Base-by-base conservation (phyloP, 2,329 filamentous ascomycete genomes). In the Coniochaeta hoffmannii region DNA sequence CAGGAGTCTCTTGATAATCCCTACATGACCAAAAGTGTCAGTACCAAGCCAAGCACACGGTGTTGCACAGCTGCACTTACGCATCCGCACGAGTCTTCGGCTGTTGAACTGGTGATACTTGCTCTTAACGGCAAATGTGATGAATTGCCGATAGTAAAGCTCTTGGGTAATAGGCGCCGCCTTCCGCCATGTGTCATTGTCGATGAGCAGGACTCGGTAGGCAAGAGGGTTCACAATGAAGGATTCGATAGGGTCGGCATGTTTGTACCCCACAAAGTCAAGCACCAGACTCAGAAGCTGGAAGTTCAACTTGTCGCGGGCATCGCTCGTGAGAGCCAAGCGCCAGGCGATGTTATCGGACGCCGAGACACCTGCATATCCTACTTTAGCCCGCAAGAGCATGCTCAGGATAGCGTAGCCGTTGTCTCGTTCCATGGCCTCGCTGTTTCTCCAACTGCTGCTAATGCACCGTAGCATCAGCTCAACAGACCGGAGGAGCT, bases 211-310 rank as follows among this genome's bases (percentile, higher is more conserved):
- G 32, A 96, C 87, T 49, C 94, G 86, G 70, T 97, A 99, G 4
- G 93, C 94, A 59, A 99, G 79, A 0, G 94, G 93, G 64, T 99
- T 99, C 62, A 96, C 89, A 66, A 99, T 95, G 63, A 97, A 89
- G 1, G 93, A 97, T 56, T 93, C 87, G 56, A 90, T 83, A 0
- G 91, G 89, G 32, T 85, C 79, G n/a, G 81, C 75, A 60, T 87
- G 85, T 58, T 92, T 86, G 69, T 96, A 97, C 3, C 94, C 94
- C 57, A 97, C 86, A 68, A 97, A 99, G 8, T 82, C 80, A 17
- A 99, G 79, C 4, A 96, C 83, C 24, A 93, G 75, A 56, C 84
- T 85, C 6, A 99, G 77, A 9, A 97, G 76, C 60, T 88, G 73
- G 65, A 86, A 76, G 57, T 77, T 74, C 58, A 85, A 65, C 60